Conservation (phyloP, 345 rosid species). For the Trapa bicornis region DNA sequence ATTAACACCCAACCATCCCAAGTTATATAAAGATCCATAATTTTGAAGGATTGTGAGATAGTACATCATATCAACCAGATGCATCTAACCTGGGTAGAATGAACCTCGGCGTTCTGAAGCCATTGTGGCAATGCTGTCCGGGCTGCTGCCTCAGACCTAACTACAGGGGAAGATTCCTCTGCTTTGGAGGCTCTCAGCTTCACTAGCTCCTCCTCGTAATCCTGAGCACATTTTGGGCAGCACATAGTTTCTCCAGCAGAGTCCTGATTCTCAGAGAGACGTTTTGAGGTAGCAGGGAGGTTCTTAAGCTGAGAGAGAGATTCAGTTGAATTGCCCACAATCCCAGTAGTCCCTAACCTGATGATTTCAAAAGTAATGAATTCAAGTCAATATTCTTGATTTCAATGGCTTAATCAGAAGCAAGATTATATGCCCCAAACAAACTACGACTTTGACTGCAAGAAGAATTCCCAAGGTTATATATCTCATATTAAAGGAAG, state of each 20-base stretch:
- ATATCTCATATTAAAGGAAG: not conserved
- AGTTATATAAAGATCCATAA: not conserved
- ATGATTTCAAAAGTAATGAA: not conserved
- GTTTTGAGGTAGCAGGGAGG: constrained; percentile 25
- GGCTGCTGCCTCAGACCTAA: constrained; percentile 31
- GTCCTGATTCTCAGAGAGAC: constrained; percentile 35
- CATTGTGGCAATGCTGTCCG: constrained; percentile 47
- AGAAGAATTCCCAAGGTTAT: not conserved
- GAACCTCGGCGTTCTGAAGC: constrained; percentile 60
- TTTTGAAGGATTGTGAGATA: not conserved
- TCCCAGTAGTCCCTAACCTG: constrained; percentile 50
- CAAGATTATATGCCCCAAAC: not conserved
- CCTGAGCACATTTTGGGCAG: constrained; percentile 57
- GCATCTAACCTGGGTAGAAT: constrained; percentile 11
- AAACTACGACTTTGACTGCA: not conserved
- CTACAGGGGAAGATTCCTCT: constrained; percentile 32
- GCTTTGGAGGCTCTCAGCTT: constrained; percentile 20
- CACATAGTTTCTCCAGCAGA: constrained; percentile 34
- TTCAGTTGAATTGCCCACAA: constrained; percentile 43
- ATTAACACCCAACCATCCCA: not conserved
- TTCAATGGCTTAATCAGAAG: not conserved
- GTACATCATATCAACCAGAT: not conserved
- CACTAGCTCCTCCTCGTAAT: constrained; percentile 58
- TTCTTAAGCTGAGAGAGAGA: constrained; percentile 56
- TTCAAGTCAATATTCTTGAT: not conserved